Percentiles rank a stretch among this genome's conserved stretches.
Conservation (phyloP, 2,329 filamentous ascomycete genomes). For the Verticillium isaacii region DNA sequence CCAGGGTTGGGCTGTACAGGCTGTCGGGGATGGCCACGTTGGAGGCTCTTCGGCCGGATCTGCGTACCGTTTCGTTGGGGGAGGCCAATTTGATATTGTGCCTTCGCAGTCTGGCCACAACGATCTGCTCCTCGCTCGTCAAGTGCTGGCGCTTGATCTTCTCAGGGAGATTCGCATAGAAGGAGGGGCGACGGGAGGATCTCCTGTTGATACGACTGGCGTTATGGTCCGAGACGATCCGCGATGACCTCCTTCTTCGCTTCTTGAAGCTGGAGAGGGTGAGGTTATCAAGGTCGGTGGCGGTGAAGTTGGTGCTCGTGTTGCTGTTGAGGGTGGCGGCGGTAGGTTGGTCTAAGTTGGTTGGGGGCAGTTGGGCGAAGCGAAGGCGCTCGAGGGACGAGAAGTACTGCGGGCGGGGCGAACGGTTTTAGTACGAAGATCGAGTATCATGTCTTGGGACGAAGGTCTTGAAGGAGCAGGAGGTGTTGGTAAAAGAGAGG, state of each 20-base stretch:
- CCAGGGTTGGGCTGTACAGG: not conserved
- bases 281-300: constrained; percentile 8
- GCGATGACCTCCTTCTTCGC: constrained; percentile 7
- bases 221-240: constrained; percentile 20
- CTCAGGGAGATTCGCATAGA: constrained; percentile 66
- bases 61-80: constrained; percentile 43
- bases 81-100: constrained; percentile 35
- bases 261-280: constrained; percentile 12
- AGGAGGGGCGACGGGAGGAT: constrained; percentile 38
- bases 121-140: constrained; percentile 64
- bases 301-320: not conserved
- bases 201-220: constrained; percentile 19
- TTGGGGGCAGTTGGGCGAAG: constrained; percentile 30
- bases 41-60: constrained; percentile 2
- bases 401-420: constrained; percentile 54
- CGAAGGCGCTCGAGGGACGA: constrained; percentile 66
- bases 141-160: constrained; percentile 69
- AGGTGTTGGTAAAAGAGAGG: not conserved
- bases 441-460: not conserved
- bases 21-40: not conserved
- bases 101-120: constrained; percentile 49
- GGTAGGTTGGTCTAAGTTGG: constrained; percentile 1
- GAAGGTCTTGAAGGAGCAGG: not conserved
- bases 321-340: constrained; percentile 5
- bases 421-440: constrained; percentile 9